phyloP scores from a whole-genome alignment of 768 basidiomycete species.

The Boletus barrowsii region DNA sequence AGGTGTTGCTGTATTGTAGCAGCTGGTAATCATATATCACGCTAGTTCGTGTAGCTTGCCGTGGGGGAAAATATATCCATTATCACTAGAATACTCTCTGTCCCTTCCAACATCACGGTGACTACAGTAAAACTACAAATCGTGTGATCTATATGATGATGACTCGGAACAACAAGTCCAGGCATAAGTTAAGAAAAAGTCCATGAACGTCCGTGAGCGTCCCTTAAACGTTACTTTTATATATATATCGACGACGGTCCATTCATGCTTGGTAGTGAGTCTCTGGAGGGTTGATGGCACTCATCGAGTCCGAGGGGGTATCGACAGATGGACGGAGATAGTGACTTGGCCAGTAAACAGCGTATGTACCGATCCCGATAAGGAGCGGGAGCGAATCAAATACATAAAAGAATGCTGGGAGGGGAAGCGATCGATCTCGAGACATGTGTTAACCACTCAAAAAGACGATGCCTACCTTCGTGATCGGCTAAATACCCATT shows the following conservation, averaged over 20 bases:
- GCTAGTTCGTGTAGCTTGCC: no score
- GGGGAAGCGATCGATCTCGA: no score
- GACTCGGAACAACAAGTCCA: neutral
- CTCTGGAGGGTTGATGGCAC: neutral
- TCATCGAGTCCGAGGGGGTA: neutral
- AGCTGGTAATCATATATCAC: no score
- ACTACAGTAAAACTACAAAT: neutral
- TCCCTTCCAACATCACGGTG: no score
- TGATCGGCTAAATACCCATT: constrained; percentile 19
- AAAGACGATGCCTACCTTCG: constrained; percentile 16
- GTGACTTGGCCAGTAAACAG: constrained; percentile 26
- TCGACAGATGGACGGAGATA: constrained; percentile 12
- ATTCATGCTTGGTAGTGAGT: neutral
- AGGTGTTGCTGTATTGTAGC: neutral
- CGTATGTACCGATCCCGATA: constrained; percentile 22
- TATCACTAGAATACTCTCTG: no score
- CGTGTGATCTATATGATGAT: neutral
- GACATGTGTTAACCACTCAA: no score
- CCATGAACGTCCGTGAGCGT: neutral
- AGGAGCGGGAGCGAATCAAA: constrained; percentile 31
- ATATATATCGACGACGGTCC: neutral
- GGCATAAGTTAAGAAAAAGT: neutral
- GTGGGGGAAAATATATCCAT: no score
- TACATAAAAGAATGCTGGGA: constrained; percentile 26
- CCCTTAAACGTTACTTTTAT: no score